Evolutionary conservation across 331 rosid genomes (phyloP), one percentile per base, ranked within the genome.

Genomic region (Dryas integrifolia): DNA sequence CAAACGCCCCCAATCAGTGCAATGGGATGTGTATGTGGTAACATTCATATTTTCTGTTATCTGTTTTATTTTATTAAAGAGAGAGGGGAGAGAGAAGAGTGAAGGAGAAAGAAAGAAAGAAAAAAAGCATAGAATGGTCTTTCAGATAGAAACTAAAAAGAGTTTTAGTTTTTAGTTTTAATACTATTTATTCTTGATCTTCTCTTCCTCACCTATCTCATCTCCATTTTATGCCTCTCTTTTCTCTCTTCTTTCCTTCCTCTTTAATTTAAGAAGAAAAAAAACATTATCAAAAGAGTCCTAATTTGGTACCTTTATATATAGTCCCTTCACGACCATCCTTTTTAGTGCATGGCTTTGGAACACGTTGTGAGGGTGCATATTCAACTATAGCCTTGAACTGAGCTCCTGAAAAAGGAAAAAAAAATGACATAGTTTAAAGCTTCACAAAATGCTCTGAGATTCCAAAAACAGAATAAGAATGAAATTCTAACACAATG

Each of bases 291-390:
- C 21, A 15, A 58, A 26, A 3, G n/a, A 45, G 44, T 24, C 5
- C 43, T 24, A 72, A 63, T 66, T 9, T 8, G 5, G 49, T 74
- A 90, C 99, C 99, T 92, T 88, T 95, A 58, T 77, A 89, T 40
- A 95, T 82, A 59, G 96, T 89, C 82, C 99, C 99, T 75, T 89
- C 96, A 74, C 99, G 96, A 9, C 90, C 93, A 86, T 95, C 99
- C 86, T 75, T 89, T 72, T 86, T 91, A 52, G 67, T 67, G 49
- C 55, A 60, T 7, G 66, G 76, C 77, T 86, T 92, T 7, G 93
- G 96, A 77, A 76, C 90, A 70, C 93, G 92, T 81, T 89, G 99
- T 64, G 90, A 95, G 78, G 99, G 99, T 45, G 99, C 92, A 75
- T 95, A 95, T 82, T 95, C 99, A 72, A 95, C 97, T 61, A 87